Percentiles rank a stretch among this genome's conserved stretches.
Evolutionary conservation across 2,329 filamentous ascomycete species (phyloP).

Genomic region (Colletotrichum euphorbiae): DNA sequence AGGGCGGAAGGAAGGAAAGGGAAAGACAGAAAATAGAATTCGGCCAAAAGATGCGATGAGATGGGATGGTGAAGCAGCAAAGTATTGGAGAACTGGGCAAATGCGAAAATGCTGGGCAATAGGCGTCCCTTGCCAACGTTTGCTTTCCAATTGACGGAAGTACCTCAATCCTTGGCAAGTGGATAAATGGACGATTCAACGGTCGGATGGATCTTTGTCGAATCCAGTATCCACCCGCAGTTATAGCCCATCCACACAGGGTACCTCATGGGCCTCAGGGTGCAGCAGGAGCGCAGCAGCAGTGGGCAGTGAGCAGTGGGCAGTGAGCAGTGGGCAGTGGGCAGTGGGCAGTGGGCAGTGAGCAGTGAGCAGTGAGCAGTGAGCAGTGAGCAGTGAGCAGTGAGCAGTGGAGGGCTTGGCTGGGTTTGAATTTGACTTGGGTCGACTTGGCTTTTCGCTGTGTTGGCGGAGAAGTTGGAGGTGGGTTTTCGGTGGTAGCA

Average conservation of each 20-base stretch:
- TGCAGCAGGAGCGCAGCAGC: no score
- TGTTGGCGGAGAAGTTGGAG: constrained; percentile 4
- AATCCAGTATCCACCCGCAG: no score
- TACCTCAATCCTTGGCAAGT: no score
- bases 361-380: no score
- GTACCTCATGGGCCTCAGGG: no score
- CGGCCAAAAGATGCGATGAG: constrained; percentile 17
- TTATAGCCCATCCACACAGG: not conserved
- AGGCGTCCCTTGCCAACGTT: not conserved
- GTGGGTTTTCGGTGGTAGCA: not conserved
- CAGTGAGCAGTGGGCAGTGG: no score
- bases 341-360: no score
- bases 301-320: no score
- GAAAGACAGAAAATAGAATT: not conserved
- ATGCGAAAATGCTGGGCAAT: constrained; percentile 29
- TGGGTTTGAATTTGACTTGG: not conserved
- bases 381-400: no score
- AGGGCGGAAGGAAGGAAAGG: not conserved
- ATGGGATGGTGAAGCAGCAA: constrained; percentile 14
- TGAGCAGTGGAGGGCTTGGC: constrained; percentile 10
- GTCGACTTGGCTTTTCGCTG: not conserved
- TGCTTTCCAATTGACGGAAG: no score
- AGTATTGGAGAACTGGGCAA: constrained; percentile 14
- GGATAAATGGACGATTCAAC: no score
- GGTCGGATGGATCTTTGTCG: not conserved